A percentile compares a stretch with the other conserved stretches of the same genome.
Evolutionary conservation across 345 rosid genomes (phyloP).

Genomic region (Arabidopsis arenosa): DNA sequence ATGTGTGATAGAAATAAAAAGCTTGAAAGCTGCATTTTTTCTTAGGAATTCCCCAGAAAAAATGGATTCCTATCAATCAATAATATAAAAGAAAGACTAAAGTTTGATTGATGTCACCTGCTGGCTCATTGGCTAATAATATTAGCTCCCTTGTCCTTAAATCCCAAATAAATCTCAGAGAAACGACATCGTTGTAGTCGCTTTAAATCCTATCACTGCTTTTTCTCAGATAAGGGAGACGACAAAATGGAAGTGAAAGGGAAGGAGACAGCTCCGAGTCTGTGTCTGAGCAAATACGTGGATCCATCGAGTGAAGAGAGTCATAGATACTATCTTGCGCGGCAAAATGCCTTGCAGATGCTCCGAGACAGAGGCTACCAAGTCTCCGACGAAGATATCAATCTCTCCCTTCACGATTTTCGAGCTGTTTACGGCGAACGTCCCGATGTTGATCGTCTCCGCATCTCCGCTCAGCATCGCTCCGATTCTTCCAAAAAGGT

Average conservation of each 20-base stretch:
- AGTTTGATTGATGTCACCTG: constrained; percentile 1
- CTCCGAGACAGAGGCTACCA: constrained; percentile 79
- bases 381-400: constrained; percentile 63
- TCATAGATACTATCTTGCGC: constrained; percentile 72
- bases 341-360: constrained; percentile 83
- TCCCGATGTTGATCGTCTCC: constrained; percentile 74
- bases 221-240: constrained; percentile 15
- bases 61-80: neutral
- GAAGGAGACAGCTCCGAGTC: constrained; percentile 32
- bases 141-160: neutral
- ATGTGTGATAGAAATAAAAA: neutral
- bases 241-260: constrained; percentile 42
- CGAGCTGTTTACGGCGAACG: constrained; percentile 57
- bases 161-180: too few relatives aligned
- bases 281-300: constrained; percentile 59
- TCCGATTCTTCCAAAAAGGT: constrained; percentile 72
- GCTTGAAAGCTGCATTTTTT: constrained; percentile 14
- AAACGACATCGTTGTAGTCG: constrained; percentile 15
- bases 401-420: constrained; percentile 69
- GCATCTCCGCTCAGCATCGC: constrained; percentile 55
- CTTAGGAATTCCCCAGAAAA: neutral
- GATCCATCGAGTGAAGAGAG: constrained; percentile 71
- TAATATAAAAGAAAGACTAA: neutral
- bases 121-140: neutral
- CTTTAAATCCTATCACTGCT: constrained; percentile 9